Evolutionary conservation across 1,284 basidiomycete genomes (phyloP).

Genomic region (Sanghuangporus weigelae): DNA sequence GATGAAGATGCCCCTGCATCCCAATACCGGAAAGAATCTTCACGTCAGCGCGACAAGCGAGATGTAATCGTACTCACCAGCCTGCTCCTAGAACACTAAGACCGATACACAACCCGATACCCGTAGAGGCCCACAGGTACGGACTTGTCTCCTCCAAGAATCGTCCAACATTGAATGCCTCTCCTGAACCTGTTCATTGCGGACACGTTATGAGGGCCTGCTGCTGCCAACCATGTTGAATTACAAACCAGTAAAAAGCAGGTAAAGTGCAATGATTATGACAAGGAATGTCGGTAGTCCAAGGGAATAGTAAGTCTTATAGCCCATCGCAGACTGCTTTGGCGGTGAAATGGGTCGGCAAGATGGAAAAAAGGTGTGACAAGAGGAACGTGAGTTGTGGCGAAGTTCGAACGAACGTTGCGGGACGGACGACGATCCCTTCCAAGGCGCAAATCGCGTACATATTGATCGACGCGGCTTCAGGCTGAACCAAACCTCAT

Average conservation of each 20-base stretch:
- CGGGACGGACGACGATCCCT: background rate
- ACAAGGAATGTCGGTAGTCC: slow-evolving; percentile 64
- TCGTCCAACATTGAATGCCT: slow-evolving; percentile 87
- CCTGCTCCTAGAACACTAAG: slow-evolving; percentile 92
- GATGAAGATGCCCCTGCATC: slow-evolving; percentile 90
- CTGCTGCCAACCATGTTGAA: background rate
- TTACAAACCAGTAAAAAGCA: slow-evolving; percentile 78
- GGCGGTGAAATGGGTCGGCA: background rate
- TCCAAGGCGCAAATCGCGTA: background rate
- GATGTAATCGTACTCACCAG: slow-evolving; percentile 58
- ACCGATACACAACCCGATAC: slow-evolving; percentile 92
- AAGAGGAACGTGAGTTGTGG: slow-evolving; percentile 1
- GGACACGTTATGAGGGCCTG: background rate
- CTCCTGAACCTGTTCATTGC: slow-evolving; percentile 63
- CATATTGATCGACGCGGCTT: background rate
- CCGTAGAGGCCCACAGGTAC: slow-evolving; percentile 88
- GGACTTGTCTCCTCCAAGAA: slow-evolving; percentile 94
- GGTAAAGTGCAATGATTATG: slow-evolving; percentile 70
- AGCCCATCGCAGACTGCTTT: slow-evolving; percentile 33
- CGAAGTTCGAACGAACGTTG: background rate
- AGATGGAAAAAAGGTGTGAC: background rate
- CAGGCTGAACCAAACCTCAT: background rate
- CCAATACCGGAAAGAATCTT: background rate
- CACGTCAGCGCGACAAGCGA: background rate
- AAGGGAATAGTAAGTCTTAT: slow-evolving; percentile 52